Conservation (phyloP, 2,329 filamentous ascomycete species). For the Colletotrichum caudatum region DNA sequence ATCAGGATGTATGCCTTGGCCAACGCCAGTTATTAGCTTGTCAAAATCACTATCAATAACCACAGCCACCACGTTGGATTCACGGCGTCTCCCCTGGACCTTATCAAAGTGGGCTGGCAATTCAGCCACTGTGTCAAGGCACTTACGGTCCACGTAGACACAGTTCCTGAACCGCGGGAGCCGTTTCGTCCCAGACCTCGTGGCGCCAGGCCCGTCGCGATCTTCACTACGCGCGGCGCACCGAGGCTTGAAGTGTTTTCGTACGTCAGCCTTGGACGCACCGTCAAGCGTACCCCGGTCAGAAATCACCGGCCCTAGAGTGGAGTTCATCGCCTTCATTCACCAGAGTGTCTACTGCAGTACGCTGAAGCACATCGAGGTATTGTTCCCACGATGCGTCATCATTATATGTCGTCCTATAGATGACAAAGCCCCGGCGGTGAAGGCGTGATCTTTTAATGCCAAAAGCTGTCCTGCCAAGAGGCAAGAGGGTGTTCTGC, state of each 20-base stretch:
- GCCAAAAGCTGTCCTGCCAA: not conserved
- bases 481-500: not conserved
- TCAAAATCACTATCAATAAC: constrained; percentile 19
- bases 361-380: not conserved
- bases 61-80: not conserved
- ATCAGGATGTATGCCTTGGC: not conserved
- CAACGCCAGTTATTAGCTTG: not conserved
- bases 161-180: constrained; percentile 12
- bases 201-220: not conserved
- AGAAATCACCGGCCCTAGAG: constrained; percentile 17
- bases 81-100: too few relatives aligned
- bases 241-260: constrained; percentile 1
- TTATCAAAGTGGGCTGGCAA: not conserved
- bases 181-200: not conserved
- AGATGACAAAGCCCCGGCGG: constrained; percentile 41
- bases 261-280: constrained; percentile 21
- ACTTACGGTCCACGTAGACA: constrained; percentile 15
- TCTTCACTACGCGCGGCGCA: not conserved
- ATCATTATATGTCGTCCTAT: constrained; percentile 41
- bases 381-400: constrained; percentile 33
- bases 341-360: not conserved
- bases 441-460: constrained; percentile 24
- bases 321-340: not conserved
- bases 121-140: not conserved
- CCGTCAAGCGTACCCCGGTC: constrained; percentile 25